Conservation (phyloP, 2,329 filamentous ascomycete species). For the Monascus ruber region DNA sequence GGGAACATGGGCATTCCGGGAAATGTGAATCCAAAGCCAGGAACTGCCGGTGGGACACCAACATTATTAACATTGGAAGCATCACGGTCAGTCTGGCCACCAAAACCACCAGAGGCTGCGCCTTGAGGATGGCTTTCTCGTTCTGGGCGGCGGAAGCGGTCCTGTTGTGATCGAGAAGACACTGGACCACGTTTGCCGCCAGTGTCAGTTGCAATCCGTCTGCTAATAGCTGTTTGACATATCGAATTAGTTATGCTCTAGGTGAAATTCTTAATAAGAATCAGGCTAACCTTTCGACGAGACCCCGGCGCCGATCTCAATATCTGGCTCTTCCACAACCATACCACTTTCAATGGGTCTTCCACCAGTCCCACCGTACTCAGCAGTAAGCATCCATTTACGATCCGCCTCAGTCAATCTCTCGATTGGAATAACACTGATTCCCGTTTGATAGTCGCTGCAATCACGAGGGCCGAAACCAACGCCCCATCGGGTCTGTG, state of each 20-base stretch:
- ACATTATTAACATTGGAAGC: slow-evolving; percentile 30
- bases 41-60: slow-evolving; percentile 43
- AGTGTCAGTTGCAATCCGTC: slow-evolving; percentile 40
- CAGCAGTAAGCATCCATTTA: slow-evolving; percentile 92
- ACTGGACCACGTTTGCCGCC: slow-evolving; percentile 39
- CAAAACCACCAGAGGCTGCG: slow-evolving; percentile 11
- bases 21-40: slow-evolving; percentile 44
- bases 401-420: slow-evolving; percentile 91
- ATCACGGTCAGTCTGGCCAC: slow-evolving; percentile 24
- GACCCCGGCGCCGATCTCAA: slow-evolving; percentile 94
- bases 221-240: slow-evolving; percentile 34
- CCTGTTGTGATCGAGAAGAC: slow-evolving; percentile 29
- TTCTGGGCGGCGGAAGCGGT: slow-evolving; percentile 22
- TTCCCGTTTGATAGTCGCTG: slow-evolving; percentile 84
- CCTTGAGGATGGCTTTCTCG: slow-evolving; percentile 21
- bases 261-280: neutral
- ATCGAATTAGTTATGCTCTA: slow-evolving; percentile 3
- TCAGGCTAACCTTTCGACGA: slow-evolving; percentile 64
- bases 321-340: slow-evolving; percentile 93
- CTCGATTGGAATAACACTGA: slow-evolving; percentile 86
- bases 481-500: slow-evolving; percentile 87
- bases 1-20: slow-evolving; percentile 39
- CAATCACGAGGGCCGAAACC: slow-evolving; percentile 95
- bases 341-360: slow-evolving; percentile 67
- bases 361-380: slow-evolving; percentile 86